These are phyloP conservation scores for Verbena officinalis DNA, from an alignment of 257 asterid genomes.

Conservation along the genomic window DNA sequence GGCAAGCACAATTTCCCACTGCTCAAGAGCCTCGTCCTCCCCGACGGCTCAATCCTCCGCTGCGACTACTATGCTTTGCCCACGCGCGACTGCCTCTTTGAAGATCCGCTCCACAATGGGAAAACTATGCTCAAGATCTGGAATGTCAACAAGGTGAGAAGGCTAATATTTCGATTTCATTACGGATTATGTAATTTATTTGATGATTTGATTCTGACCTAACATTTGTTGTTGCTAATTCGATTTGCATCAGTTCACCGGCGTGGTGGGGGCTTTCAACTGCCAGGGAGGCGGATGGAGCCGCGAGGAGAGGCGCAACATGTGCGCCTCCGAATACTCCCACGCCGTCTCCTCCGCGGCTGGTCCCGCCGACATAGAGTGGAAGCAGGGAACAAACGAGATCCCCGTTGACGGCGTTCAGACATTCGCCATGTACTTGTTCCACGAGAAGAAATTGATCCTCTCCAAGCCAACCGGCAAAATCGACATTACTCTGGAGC, in stretches of 20 bases:
- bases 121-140: slow-evolving; percentile 89
- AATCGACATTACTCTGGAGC: slow-evolving; percentile 53
- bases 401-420: slow-evolving; percentile 46
- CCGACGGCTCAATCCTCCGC: slow-evolving; percentile 81
- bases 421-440: slow-evolving; percentile 53
- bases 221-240: neutral
- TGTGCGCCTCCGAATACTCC: slow-evolving; percentile 70
- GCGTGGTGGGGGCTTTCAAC: slow-evolving; percentile 86
- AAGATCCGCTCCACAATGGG: slow-evolving; percentile 86
- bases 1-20: slow-evolving; percentile 79
- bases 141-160: slow-evolving; percentile 85
- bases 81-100: slow-evolving; percentile 78
- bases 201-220: neutral
- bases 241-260: slow-evolving; percentile 58
- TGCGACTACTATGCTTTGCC: slow-evolving; percentile 84
- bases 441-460: slow-evolving; percentile 47
- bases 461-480: slow-evolving; percentile 46
- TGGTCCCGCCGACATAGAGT: slow-evolving; percentile 69
- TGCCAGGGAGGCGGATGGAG: slow-evolving; percentile 99
- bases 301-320: slow-evolving; percentile 72
- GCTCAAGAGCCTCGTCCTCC: slow-evolving; percentile 67
- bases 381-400: slow-evolving; percentile 58
- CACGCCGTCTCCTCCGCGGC: slow-evolving; percentile 50
- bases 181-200: neutral
- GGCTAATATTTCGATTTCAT: too few species aligned